phyloP scores from a whole-genome alignment of 2,329 filamentous ascomycete genomes.

The Pseudohalonectria lignicola region DNA sequence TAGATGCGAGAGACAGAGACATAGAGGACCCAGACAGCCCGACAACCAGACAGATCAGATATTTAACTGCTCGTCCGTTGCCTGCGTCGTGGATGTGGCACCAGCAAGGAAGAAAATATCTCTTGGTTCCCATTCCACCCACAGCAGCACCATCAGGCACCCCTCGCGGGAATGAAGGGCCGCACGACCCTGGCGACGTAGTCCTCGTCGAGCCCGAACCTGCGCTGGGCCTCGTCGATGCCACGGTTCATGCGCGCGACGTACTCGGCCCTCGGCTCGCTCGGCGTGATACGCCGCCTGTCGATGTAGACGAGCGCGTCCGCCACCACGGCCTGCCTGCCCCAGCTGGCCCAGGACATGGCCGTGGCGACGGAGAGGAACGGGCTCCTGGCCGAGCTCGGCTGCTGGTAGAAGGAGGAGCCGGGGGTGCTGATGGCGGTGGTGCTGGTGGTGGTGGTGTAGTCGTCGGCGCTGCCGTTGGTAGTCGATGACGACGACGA shows the following conservation, averaged over 20 bases:
- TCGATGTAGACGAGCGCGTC: constrained; percentile 50
- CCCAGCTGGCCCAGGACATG: no score
- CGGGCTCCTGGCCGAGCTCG: background rate
- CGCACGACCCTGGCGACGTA: background rate
- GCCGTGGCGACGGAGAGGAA: no score
- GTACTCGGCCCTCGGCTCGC: constrained; percentile 42
- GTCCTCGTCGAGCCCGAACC: background rate
- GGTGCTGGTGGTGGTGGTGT: background rate
- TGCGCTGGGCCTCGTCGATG: constrained; percentile 40
- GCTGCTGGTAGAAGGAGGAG: background rate
- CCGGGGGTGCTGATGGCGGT: background rate
- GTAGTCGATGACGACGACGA: no score
- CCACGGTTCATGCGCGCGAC: constrained; percentile 51
- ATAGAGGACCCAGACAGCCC: no score
- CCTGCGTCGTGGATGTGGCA: no score
- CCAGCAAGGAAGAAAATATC: background rate
- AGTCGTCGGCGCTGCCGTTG: background rate
- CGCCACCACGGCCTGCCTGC: no score
- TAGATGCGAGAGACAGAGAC: background rate
- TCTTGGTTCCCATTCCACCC: background rate
- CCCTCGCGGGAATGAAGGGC: background rate
- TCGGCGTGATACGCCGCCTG: constrained; percentile 21
- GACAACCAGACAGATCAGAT: no score
- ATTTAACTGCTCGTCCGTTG: no score
- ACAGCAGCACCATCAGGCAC: background rate